A percentile compares a stretch with the other conserved stretches of the same genome.
phyloP scores from a whole-genome alignment of 768 basidiomycete species.

The Sarcodon sp. region DNA sequence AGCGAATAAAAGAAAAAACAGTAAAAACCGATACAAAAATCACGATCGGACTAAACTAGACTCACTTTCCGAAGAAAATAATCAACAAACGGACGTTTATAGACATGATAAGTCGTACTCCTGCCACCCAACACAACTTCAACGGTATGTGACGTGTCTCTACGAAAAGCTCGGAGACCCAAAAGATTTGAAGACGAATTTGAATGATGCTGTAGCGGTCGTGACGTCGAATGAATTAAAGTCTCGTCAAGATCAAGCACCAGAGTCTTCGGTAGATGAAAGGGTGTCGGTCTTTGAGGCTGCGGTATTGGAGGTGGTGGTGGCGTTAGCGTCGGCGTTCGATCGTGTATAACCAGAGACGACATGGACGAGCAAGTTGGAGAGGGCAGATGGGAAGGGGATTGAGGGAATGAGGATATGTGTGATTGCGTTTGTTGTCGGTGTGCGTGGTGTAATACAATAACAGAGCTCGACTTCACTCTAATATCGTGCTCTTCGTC shows the following conservation, averaged over 20 bases:
- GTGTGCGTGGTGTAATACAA: constrained; percentile 9
- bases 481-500: constrained; percentile 16
- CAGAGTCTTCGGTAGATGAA: constrained; percentile 84
- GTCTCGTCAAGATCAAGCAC: constrained; percentile 98
- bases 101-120: constrained; percentile 92
- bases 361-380: no score
- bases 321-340: neutral
- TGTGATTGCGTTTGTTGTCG: constrained; percentile 15
- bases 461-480: constrained; percentile 1
- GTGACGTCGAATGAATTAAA: constrained; percentile 91
- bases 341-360: no score
- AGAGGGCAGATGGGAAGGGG: neutral
- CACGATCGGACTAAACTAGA: constrained; percentile 2
- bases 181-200: constrained; percentile 46
- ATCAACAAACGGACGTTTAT: constrained; percentile 96
- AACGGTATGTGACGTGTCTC: constrained; percentile 70
- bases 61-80: constrained; percentile 81
- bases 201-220: constrained; percentile 39
- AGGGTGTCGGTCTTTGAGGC: constrained; percentile 29
- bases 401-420: constrained; percentile 2
- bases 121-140: constrained; percentile 85
- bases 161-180: constrained; percentile 24
- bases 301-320: neutral
- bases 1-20: constrained; percentile 3
- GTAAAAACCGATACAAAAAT: neutral